A percentile compares a stretch with the other conserved stretches of the same genome.
phyloP scores from a whole-genome alignment of 805 yeast genomes.

The Blastobotrys peoriensis region DNA sequence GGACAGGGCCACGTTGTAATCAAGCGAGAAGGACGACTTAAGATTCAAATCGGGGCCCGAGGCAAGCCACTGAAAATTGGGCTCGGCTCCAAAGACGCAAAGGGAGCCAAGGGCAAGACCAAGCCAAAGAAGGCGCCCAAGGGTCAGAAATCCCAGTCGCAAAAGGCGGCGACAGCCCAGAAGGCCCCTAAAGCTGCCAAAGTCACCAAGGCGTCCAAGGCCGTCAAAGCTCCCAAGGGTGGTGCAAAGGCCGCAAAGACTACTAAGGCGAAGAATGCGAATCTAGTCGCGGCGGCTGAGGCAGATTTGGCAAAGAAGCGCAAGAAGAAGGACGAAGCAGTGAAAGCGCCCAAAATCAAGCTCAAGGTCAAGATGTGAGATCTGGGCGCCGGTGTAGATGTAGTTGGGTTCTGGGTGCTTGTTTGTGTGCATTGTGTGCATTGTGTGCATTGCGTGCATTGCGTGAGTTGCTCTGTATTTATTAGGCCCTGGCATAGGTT shows the following conservation, averaged over 20 bases:
- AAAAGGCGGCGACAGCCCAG: neutral
- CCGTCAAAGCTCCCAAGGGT: neutral
- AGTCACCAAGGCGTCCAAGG: neutral
- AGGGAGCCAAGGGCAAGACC: too few species aligned
- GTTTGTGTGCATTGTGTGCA: too few species aligned
- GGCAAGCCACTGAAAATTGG: neutral
- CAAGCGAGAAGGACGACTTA: slow-evolving; percentile 26
- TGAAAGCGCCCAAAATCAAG: neutral
- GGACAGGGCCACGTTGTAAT: slow-evolving; percentile 53
- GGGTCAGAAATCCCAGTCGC: slow-evolving; percentile 1
- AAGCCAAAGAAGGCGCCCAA: too few species aligned
- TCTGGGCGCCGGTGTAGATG: too few species aligned
- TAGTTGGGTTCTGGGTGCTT: too few species aligned
- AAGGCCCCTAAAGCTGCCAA: neutral
- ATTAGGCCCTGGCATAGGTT: too few species aligned
- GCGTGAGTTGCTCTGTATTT: too few species aligned
- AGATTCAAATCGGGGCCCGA: slow-evolving; percentile 3
- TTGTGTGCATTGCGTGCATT: too few species aligned
- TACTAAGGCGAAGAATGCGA: neutral
- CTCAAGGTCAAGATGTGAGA: neutral
- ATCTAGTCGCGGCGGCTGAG: neutral
- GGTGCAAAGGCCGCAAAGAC: neutral
- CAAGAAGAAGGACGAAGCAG: neutral
- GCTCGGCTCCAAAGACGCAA: neutral
- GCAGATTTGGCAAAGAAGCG: neutral